phyloP scores from a whole-genome alignment of 75 land plant genomes.

The Cryptomeria japonica region DNA sequence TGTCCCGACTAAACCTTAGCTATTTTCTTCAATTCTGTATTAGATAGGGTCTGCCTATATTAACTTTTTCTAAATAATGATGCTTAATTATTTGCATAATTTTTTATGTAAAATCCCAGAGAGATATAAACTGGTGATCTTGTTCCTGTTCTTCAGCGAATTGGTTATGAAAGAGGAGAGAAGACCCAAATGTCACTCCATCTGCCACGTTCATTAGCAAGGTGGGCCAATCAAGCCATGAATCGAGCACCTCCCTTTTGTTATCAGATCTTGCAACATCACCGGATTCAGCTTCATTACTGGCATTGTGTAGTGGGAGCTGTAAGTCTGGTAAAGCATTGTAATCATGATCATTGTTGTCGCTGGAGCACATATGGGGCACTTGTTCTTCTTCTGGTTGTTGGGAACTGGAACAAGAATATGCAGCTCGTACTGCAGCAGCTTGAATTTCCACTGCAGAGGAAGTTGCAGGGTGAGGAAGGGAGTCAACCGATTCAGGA shows the following conservation, averaged over 20 bases:
- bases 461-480: background rate
- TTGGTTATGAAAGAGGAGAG: background rate
- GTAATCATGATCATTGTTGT: background rate
- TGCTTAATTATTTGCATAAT: too few species aligned
- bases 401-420: background rate
- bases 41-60: too few species aligned
- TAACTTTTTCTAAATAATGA: too few species aligned
- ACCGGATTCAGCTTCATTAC: background rate
- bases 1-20: too few species aligned
- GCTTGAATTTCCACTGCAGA: slow-evolving; percentile 1
- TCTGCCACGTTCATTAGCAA: background rate
- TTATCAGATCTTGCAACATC: background rate
- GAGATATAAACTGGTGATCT: too few species aligned
- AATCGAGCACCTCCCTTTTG: background rate
- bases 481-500: slow-evolving; percentile 1
- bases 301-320: background rate
- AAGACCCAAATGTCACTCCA: background rate
- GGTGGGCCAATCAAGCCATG: background rate
- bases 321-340: background rate
- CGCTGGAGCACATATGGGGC: background rate
- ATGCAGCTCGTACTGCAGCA: slow-evolving; percentile 12
- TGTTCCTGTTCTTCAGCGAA: too few species aligned
- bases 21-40: too few species aligned
- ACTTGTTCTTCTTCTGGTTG: background rate
- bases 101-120: too few species aligned